Evolutionary conservation across 345 rosid genomes (phyloP), one percentile per base, ranked within the genome.

Genomic region (Melaleuca alternifolia): DNA sequence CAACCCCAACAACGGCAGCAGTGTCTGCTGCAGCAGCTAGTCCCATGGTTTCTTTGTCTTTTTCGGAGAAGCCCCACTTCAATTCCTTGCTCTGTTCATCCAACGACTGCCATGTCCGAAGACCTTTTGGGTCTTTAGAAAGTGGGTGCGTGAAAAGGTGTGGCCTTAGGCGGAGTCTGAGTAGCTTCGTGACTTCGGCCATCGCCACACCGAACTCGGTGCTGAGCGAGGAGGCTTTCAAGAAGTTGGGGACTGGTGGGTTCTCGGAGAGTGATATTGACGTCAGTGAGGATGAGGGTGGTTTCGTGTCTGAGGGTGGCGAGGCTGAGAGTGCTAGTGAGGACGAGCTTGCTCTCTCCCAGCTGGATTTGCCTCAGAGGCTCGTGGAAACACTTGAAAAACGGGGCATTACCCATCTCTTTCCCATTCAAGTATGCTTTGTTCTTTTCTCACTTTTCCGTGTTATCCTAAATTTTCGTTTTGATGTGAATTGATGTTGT

Each of bases 341-440:
- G 13, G 94, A 94, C 37, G 98, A 97, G 61, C 99, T 97, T 54
- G 96, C 92, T 62, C 54, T 97, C 85, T 91, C 96, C 24, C 93
- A 91, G 81, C 86, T 97, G 85, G 96, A 90, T 86, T 91, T 97
- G 93, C 98, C 99, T 82, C 91, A 87, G 84, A 93, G 94, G 54
- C 97, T 97, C 9, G 99, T 92, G 50, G 94, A 94, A 26, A 26
- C 94, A 52, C 98, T 97, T 10, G 92, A 91, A 89, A 93, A 93
- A 82, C 97, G 99, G 33, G 99, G 98, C 86, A 97, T 97, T 86
- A 93, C 95, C 90, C 92, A 93, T 59, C 99, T 97, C 87, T 97
- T 97, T 89, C 99, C 99, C 50, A 94, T 97, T 91, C 99, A 97
- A 92, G 99, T 94, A 51, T 20, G 75, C 50, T 54, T 86, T 79